A percentile compares a stretch with the other conserved stretches of the same genome.
phyloP scores from a whole-genome alignment of 31 red algal genomes.

The Porphyra umbilicalis region DNA sequence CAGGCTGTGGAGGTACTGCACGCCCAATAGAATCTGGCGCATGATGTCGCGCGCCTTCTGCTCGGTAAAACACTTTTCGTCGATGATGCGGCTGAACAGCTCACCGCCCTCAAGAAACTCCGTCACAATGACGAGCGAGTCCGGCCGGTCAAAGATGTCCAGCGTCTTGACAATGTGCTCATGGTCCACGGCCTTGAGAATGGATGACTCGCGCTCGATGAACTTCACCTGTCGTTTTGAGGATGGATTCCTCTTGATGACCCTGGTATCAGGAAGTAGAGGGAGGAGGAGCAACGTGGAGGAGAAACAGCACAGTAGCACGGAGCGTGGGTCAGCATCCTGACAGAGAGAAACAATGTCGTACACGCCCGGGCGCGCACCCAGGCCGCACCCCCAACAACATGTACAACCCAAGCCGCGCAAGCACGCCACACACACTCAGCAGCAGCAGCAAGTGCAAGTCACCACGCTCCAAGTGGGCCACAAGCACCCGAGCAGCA shows the following conservation, averaged over 20 bases:
- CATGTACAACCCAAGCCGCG: too few relatives aligned
- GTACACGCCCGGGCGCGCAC: too few relatives aligned
- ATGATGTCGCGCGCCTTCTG: conserved; percentile 68
- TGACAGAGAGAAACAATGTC: too few relatives aligned
- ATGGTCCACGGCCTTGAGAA: conserved; percentile 73
- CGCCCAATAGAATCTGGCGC: conserved; percentile 69
- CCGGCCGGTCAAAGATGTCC: conserved; percentile 58
- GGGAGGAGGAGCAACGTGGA: too few relatives aligned
- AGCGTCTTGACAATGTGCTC: conserved; percentile 59
- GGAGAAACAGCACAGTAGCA: neutral
- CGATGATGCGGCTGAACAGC: conserved; percentile 64
- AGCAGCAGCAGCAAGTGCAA: too few relatives aligned
- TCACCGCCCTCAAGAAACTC: conserved; percentile 75
- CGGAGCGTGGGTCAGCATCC: too few relatives aligned
- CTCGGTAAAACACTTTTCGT: conserved; percentile 60
- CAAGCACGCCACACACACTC: too few relatives aligned
- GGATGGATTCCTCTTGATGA: conserved; percentile 57
- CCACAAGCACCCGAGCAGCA: too few relatives aligned
- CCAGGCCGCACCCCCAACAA: too few relatives aligned
- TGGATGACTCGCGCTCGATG: conserved; percentile 64
- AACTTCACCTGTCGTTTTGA: conserved; percentile 69
- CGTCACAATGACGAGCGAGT: conserved; percentile 53
- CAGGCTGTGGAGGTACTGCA: conserved; percentile 53
- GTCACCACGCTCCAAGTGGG: too few relatives aligned
- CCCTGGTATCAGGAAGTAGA: too few relatives aligned